These are phyloP conservation scores for Diutina ranongensis DNA, from an alignment of 1,139 yeast genomes.

Conservation along the genomic window DNA sequence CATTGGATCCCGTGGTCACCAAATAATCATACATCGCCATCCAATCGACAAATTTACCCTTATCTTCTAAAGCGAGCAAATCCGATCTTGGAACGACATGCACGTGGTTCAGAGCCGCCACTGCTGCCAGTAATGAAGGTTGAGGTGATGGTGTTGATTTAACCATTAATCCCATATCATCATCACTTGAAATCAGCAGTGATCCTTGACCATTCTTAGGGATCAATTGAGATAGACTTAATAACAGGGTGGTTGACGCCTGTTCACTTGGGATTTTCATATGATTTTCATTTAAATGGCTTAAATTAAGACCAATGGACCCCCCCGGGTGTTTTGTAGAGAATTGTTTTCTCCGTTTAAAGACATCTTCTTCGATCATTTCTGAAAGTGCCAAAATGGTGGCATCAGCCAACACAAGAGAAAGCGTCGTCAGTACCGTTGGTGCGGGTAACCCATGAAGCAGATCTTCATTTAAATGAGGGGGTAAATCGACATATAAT, in stretches of 20 bases:
- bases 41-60: background rate
- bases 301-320: slow-evolving; percentile 56
- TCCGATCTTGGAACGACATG: background rate
- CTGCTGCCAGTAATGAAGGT: background rate
- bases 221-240: background rate
- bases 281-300: slow-evolving; percentile 23
- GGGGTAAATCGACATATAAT: slow-evolving; percentile 53
- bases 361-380: slow-evolving; percentile 44
- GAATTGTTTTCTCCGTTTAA: slow-evolving; percentile 43
- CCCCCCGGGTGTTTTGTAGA: slow-evolving; percentile 84
- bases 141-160: background rate
- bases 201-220: background rate
- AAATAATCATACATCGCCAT: slow-evolving; percentile 3
- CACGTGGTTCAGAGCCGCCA: background rate
- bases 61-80: background rate
- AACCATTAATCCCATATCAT: background rate
- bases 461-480: slow-evolving; percentile 42
- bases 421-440: slow-evolving; percentile 70
- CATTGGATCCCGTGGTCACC: background rate
- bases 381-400: slow-evolving; percentile 65
- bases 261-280: background rate
- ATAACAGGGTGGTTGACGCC: background rate
- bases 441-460: slow-evolving; percentile 87
- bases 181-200: background rate
- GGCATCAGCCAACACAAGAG: slow-evolving; percentile 71